Evolutionary conservation across 306 rosid genomes (phyloP).

Genomic region (Cicer arietinum): DNA sequence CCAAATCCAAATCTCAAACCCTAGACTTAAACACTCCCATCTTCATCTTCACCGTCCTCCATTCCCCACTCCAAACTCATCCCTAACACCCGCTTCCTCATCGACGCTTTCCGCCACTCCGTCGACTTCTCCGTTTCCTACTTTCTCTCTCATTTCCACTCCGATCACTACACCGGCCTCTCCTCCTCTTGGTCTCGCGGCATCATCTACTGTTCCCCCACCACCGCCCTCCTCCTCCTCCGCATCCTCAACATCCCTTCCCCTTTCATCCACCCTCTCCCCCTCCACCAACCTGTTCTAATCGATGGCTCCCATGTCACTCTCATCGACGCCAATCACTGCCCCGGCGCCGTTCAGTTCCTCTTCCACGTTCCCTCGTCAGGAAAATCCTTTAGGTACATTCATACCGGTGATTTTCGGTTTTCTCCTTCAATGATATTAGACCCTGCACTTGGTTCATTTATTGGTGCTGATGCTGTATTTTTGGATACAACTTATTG

Average conservation of each 20-base stretch:
- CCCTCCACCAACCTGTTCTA: conserved; percentile 47
- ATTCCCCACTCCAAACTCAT: conserved; percentile 75
- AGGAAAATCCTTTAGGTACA: conserved; percentile 49
- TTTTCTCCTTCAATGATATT: conserved; percentile 56
- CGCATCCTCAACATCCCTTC: conserved; percentile 60
- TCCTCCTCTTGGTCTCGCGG: conserved; percentile 73
- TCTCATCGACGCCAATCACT: conserved; percentile 84
- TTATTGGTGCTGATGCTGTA: conserved; percentile 73
- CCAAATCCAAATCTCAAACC: conserved; percentile 50
- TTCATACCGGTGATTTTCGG: conserved; percentile 93
- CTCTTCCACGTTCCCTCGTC: conserved; percentile 48
- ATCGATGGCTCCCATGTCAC: conserved; percentile 66
- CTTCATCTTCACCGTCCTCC: conserved; percentile 23
- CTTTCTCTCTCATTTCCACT: conserved; percentile 96
- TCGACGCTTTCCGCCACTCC: conserved; percentile 81
- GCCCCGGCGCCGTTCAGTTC: conserved; percentile 91
- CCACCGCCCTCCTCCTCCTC: conserved; percentile 64
- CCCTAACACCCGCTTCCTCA: conserved; percentile 78
- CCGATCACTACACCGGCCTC: conserved; percentile 89
- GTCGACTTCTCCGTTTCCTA: conserved; percentile 65
- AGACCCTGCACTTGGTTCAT: conserved; percentile 50
- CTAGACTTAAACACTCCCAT: conserved; percentile 43
- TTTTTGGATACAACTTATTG: conserved; percentile 90
- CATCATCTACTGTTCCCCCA: conserved; percentile 70
- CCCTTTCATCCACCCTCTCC: conserved; percentile 56